Evolutionary conservation across 306 rosid genomes (phyloP).

Genomic region (Leucaena leucocephala): DNA sequence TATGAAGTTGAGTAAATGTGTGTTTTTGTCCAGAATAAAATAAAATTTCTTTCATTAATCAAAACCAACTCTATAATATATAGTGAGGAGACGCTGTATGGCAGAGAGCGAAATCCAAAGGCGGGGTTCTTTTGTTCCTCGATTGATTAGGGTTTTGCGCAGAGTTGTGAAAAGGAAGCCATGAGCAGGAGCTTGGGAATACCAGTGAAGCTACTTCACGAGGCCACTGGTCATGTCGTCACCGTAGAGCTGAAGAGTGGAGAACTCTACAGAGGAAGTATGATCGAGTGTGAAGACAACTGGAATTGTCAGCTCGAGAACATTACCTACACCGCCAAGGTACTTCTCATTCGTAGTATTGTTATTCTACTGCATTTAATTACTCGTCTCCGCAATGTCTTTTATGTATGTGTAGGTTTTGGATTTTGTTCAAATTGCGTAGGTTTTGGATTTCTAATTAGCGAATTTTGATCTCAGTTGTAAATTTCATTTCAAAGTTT

Average conservation of each 20-base stretch:
- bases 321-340: conserved; percentile 97
- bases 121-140: background rate
- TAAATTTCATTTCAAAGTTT: background rate
- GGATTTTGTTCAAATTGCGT: background rate
- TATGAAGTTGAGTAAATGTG: no score
- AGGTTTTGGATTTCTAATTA: background rate
- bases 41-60: no score
- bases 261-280: conserved; percentile 91
- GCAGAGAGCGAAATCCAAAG: background rate
- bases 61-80: no score
- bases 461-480: background rate
- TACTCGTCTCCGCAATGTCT: background rate
- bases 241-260: conserved; percentile 98
- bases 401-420: background rate
- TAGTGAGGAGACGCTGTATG: background rate
- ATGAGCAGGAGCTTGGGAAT: conserved; percentile 98
- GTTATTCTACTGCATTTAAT: background rate
- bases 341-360: background rate
- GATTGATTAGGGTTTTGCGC: conserved; percentile 45
- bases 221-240: conserved; percentile 89
- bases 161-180: background rate
- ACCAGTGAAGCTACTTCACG: conserved; percentile 98
- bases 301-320: conserved; percentile 98
- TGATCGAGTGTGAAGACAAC: conserved; percentile 94
- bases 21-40: no score